Conservation (phyloP, 1,139 yeast species). For the Ogataea hybrid region DNA sequence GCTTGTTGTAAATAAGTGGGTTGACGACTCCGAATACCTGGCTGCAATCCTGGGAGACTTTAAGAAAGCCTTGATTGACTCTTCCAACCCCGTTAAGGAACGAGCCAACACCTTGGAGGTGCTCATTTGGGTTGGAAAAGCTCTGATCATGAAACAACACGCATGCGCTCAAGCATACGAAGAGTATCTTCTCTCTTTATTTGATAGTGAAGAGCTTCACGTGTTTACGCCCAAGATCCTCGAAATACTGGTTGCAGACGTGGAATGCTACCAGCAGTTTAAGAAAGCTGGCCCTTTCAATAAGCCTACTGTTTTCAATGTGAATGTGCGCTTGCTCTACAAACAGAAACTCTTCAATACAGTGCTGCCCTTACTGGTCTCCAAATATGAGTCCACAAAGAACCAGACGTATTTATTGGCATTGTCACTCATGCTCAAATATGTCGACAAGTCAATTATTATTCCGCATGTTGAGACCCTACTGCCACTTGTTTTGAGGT, state of each 20-base stretch:
- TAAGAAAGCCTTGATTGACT: neutral
- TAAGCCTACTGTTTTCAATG: conserved; percentile 44
- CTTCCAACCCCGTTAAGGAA: conserved; percentile 2
- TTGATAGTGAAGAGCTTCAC: conserved; percentile 36
- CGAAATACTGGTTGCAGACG: conserved; percentile 64
- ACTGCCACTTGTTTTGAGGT: conserved; percentile 69
- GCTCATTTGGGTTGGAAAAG: conserved; percentile 70
- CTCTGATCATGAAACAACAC: conserved; percentile 60
- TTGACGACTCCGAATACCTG: conserved; percentile 10
- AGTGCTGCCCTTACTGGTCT: conserved; percentile 48
- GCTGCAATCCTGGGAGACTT: conserved; percentile 7
- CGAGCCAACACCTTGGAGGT: conserved; percentile 46
- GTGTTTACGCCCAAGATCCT: conserved; percentile 52
- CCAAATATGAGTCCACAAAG: conserved; percentile 32
- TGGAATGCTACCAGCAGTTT: conserved; percentile 53
- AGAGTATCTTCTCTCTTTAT: conserved; percentile 35
- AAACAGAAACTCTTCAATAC: conserved; percentile 74
- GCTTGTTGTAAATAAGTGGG: conserved; percentile 58
- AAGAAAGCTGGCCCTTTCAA: conserved; percentile 25
- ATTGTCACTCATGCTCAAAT: conserved; percentile 63
- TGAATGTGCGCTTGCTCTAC: conserved; percentile 63
- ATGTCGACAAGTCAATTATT: conserved; percentile 60
- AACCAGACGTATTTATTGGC: conserved; percentile 56
- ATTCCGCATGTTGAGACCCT: conserved; percentile 59
- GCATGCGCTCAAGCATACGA: conserved; percentile 41